Percentiles rank a stretch among this genome's conserved stretches.
These are phyloP conservation scores for Neofusicoccum laricinum DNA, from an alignment of 2,329 filamentous ascomycete species.

Conservation along the genomic window DNA sequence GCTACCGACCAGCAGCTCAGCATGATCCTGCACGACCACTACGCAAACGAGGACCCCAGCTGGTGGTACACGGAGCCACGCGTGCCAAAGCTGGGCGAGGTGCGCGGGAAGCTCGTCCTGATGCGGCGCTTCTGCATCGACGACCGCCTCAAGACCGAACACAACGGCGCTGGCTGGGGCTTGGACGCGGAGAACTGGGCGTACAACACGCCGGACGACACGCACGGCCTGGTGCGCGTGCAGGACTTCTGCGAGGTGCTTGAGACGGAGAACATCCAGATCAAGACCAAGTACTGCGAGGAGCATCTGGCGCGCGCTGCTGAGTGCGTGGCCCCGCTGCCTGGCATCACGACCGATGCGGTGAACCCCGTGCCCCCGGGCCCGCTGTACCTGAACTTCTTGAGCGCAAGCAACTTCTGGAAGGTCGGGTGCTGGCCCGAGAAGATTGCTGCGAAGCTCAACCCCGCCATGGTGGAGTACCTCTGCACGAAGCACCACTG, in stretches of 20 bases:
- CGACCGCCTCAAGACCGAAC: constrained; percentile 46
- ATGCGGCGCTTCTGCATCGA: constrained; percentile 75
- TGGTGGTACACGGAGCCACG: constrained; percentile 77
- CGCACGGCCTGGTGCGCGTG: constrained; percentile 72
- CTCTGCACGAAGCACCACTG: constrained; percentile 52
- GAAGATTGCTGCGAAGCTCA: constrained; percentile 81
- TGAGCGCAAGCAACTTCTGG: constrained; percentile 93
- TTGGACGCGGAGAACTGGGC: constrained; percentile 70
- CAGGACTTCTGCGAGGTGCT: constrained; percentile 94
- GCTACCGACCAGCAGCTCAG: constrained; percentile 77
- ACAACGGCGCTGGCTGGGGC: constrained; percentile 54
- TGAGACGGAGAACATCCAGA: constrained; percentile 69
- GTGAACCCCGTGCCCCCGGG: constrained; percentile 43
- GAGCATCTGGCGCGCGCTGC: constrained; percentile 73
- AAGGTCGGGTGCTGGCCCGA: constrained; percentile 90
- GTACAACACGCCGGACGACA: constrained; percentile 79
- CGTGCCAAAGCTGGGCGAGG: constrained; percentile 75
- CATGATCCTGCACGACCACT: constrained; percentile 69
- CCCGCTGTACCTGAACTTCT: constrained; percentile 85
- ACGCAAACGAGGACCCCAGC: constrained; percentile 54
- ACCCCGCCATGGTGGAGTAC: constrained; percentile 67
- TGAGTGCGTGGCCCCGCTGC: constrained; percentile 33
- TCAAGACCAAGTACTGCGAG: constrained; percentile 72
- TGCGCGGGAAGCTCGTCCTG: constrained; percentile 78
- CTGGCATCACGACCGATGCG: constrained; percentile 39